A percentile compares a stretch with the other conserved stretches of the same genome.
Evolutionary conservation across 148 eudicot species (phyloP).

Genomic region (Bassia scoparia): DNA sequence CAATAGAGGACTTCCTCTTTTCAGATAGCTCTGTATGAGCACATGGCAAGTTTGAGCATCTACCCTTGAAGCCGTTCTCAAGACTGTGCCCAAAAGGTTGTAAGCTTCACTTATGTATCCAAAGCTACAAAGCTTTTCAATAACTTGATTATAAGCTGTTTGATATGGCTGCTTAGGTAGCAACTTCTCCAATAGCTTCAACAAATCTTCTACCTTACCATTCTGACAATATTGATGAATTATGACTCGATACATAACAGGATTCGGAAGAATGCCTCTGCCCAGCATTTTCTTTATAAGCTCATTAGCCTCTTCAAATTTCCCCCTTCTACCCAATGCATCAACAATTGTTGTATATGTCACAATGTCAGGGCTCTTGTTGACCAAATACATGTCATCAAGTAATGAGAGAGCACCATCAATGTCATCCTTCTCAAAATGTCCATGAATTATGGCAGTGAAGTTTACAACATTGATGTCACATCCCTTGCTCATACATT

Average conservation of each 20-base stretch:
- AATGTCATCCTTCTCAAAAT: conserved; percentile 22
- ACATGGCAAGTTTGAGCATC: conserved; percentile 31
- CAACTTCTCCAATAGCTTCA: conserved; percentile 26
- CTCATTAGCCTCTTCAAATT: conserved; percentile 24
- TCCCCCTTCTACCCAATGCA: conserved; percentile 24
- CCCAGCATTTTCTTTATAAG: conserved; percentile 30
- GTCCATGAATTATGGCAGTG: conserved; percentile 27
- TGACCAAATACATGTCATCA: conserved; percentile 34
- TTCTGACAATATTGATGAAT: conserved; percentile 29
- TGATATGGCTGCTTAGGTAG: conserved; percentile 33
- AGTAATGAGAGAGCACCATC: conserved; percentile 33
- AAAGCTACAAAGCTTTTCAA: conserved; percentile 31
- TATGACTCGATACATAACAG: conserved; percentile 24
- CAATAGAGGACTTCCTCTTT: conserved; percentile 20
- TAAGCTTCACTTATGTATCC: conserved; percentile 27
- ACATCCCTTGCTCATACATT: conserved; percentile 30
- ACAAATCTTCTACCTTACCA: conserved; percentile 28
- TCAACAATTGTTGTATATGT: conserved; percentile 31
- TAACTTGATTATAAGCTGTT: conserved; percentile 29
- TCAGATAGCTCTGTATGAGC: conserved; percentile 23
- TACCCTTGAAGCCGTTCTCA: conserved; percentile 23
- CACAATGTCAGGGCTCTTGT: conserved; percentile 30
- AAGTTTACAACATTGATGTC: conserved; percentile 29
- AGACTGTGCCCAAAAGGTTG: conserved; percentile 22
- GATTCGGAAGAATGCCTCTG: conserved; percentile 27